These are phyloP conservation scores for Penicillium pancosmium DNA, from an alignment of 495 filamentous ascomycete genomes.

Conservation along the genomic window DNA sequence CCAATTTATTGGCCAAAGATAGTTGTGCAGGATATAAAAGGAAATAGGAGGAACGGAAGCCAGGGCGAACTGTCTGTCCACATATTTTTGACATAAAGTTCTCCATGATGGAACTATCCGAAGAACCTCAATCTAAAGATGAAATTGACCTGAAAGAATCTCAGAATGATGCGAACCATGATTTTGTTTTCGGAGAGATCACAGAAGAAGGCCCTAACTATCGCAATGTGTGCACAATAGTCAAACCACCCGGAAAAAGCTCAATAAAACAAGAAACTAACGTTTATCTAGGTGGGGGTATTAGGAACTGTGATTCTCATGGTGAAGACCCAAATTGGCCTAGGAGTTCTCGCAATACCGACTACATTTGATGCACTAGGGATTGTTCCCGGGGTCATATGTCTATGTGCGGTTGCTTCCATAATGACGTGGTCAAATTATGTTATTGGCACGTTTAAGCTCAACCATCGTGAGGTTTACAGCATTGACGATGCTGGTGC, in stretches of 20 bases:
- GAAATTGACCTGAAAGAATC: neutral
- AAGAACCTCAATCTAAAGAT: neutral
- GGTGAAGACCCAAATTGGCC: conserved; percentile 4
- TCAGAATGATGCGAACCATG: conserved; percentile 1
- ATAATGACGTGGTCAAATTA: conserved; percentile 5
- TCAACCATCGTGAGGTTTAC: conserved; percentile 3
- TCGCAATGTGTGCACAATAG: conserved; percentile 3
- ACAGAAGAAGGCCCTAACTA: conserved; percentile 3
- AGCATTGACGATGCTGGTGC: conserved; percentile 5
- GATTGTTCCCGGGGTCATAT: neutral
- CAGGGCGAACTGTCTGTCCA: neutral
- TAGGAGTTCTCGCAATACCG: conserved; percentile 2
- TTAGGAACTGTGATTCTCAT: conserved; percentile 4
- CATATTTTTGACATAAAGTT: neutral
- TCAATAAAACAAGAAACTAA: neutral
- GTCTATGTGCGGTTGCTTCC: neutral
- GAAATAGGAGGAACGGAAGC: neutral
- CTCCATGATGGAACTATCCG: neutral
- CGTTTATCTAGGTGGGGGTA: neutral
- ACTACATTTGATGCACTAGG: neutral
- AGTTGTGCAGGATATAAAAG: neutral
- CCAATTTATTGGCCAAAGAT: neutral
- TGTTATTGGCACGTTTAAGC: conserved; percentile 1
- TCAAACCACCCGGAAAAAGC: neutral
- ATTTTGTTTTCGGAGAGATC: conserved; percentile 2